Evolutionary conservation across 208 protist species (phyloP).

Genomic region (Balamuthia mandrillaris): DNA sequence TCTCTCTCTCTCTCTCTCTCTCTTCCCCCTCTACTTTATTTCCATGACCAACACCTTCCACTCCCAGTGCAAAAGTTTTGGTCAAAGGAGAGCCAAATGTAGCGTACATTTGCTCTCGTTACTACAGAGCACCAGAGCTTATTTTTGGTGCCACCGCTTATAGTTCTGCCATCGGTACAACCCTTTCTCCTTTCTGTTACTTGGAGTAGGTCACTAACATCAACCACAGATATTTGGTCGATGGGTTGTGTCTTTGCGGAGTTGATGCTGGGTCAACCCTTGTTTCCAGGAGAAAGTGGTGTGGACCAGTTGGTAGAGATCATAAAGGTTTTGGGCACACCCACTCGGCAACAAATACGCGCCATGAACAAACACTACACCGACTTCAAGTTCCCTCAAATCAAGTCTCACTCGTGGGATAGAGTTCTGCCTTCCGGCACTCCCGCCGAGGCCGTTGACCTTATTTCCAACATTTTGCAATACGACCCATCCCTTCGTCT

Average conservation of each 20-base stretch:
- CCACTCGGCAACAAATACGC: conserved; percentile 80
- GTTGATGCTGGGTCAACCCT: conserved; percentile 92
- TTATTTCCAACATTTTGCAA: conserved; percentile 87
- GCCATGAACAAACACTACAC: conserved; percentile 90
- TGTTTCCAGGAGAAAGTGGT: conserved; percentile 87
- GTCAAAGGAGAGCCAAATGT: conserved; percentile 83
- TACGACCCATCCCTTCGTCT: conserved; percentile 87
- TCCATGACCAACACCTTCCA: background rate
- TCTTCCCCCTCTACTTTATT: background rate
- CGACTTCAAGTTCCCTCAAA: conserved; percentile 92
- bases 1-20: background rate
- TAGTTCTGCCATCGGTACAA: conserved; percentile 82
- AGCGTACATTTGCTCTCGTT: conserved; percentile 90
- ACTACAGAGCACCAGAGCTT: conserved; percentile 92
- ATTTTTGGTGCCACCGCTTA: conserved; percentile 93
- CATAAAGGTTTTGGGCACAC: conserved; percentile 79
- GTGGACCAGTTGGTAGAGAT: conserved; percentile 92
- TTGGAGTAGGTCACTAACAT: background rate
- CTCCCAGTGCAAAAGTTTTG: conserved; percentile 40
- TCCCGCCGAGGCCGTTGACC: conserved; percentile 82
- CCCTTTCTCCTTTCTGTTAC: background rate
- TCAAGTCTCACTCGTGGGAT: conserved; percentile 90
- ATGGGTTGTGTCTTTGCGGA: conserved; percentile 92
- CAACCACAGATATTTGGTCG: conserved; percentile 60
- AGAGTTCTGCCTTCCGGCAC: conserved; percentile 73